These are phyloP conservation scores for Xylariaceae sp. DNA, from an alignment of 2,329 filamentous ascomycete species.

Conservation along the genomic window DNA sequence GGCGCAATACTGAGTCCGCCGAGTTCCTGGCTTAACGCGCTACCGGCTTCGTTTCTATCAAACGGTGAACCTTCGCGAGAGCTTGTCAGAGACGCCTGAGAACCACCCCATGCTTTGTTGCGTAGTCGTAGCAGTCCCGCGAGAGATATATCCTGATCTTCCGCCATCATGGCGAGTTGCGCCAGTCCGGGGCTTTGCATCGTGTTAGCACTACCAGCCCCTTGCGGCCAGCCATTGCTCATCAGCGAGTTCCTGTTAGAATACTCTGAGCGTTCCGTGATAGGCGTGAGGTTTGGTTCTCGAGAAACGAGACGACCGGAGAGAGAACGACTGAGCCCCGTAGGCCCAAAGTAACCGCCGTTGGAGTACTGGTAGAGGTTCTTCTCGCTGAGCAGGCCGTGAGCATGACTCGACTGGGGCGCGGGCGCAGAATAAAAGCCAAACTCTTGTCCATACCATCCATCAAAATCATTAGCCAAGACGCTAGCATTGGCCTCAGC, in stretches of 20 bases:
- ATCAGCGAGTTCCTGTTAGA: slow-evolving; percentile 90
- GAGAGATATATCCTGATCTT: slow-evolving; percentile 67
- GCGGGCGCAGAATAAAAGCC: slow-evolving; percentile 76
- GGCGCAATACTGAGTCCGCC: slow-evolving; percentile 29
- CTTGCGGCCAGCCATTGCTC: slow-evolving; percentile 57
- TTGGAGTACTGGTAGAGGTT: slow-evolving; percentile 59
- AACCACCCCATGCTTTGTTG: slow-evolving; percentile 74
- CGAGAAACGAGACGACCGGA: slow-evolving; percentile 70
- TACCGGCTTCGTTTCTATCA: slow-evolving; percentile 42
- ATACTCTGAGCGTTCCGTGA: slow-evolving; percentile 93
- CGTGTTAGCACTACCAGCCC: slow-evolving; percentile 42
- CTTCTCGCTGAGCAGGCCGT: slow-evolving; percentile 32
- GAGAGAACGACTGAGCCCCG: slow-evolving; percentile 62
- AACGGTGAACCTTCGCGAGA: slow-evolving; percentile 39
- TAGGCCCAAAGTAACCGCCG: slow-evolving; percentile 84
- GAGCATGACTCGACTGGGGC: slow-evolving; percentile 27
- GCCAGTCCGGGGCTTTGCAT: slow-evolving; percentile 69
- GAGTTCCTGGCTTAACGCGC: slow-evolving; percentile 37
- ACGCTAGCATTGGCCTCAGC: slow-evolving; percentile 93
- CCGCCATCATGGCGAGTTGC: slow-evolving; percentile 64
- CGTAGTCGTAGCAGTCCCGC: slow-evolving; percentile 68
- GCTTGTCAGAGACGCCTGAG: slow-evolving; percentile 65
- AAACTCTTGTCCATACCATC: slow-evolving; percentile 94
- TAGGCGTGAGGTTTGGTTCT: slow-evolving; percentile 90
- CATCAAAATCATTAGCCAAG: slow-evolving; percentile 84